Evolutionary conservation across 139 green algal genomes (phyloP).

Genomic region (Deuterostichococcus epilithicus): DNA sequence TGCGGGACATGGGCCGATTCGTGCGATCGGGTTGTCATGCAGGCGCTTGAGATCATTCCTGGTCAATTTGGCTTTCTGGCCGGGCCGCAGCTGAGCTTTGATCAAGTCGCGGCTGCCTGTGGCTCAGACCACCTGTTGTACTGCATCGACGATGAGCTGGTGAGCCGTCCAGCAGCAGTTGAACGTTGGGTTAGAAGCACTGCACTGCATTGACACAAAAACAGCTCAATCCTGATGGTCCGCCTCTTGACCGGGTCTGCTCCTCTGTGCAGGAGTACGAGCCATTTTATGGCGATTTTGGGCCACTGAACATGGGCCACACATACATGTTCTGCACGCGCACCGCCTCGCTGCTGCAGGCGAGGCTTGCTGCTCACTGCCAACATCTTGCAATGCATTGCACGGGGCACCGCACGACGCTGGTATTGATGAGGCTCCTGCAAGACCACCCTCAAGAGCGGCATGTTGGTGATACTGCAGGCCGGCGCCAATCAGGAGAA

Average conservation of each 20-base stretch:
- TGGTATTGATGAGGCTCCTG: no score
- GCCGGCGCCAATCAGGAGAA: slow-evolving; percentile 50
- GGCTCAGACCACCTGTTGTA: slow-evolving; percentile 18
- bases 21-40: no score
- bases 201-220: neutral
- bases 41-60: slow-evolving; percentile 54
- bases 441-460: no score
- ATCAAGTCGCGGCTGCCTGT: neutral
- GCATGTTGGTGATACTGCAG: slow-evolving; percentile 27
- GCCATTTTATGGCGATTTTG: slow-evolving; percentile 91
- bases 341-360: slow-evolving; percentile 58
- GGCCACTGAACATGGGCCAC: slow-evolving; percentile 82
- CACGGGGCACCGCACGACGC: no score
- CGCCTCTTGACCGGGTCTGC: neutral
- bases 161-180: slow-evolving; percentile 8
- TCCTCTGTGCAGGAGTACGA: slow-evolving; percentile 70
- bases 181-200: slow-evolving; percentile 5
- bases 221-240: neutral
- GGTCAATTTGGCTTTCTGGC: slow-evolving; percentile 55
- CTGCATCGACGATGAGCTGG: slow-evolving; percentile 65
- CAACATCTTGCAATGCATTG: no score
- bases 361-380: no score
- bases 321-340: slow-evolving; percentile 73
- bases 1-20: no score
- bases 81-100: slow-evolving; percentile 21